A percentile compares a stretch with the other conserved stretches of the same genome.
Conservation (phyloP, 2,329 filamentous ascomycete species). For the Ilyonectria destructans region DNA sequence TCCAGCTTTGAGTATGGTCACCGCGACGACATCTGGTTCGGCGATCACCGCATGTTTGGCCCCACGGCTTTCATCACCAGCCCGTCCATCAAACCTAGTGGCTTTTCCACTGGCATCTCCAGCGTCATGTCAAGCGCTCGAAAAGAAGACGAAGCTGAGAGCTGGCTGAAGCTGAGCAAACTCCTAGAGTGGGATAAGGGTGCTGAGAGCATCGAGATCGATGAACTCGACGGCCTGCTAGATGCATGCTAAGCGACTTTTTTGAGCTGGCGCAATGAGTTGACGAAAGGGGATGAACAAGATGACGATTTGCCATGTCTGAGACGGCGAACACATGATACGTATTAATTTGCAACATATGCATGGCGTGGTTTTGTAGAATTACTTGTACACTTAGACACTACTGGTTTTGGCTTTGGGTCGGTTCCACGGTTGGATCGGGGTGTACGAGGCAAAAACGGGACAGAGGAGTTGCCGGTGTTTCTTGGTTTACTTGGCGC, state of each 20-base stretch:
- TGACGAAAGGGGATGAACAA: conserved; percentile 38
- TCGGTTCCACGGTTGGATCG: conserved; percentile 27
- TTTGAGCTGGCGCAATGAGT: conserved; percentile 43
- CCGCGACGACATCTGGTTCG: conserved; percentile 70
- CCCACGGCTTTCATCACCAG: conserved; percentile 67
- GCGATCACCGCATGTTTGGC: conserved; percentile 58
- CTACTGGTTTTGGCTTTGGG: conserved; percentile 40
- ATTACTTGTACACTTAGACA: conserved; percentile 54
- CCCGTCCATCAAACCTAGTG: conserved; percentile 65
- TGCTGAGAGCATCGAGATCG: conserved; percentile 91
- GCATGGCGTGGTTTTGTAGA: conserved; percentile 48
- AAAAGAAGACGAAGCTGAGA: conserved; percentile 59
- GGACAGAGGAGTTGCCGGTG: conserved; percentile 37
- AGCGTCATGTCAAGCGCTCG: conserved; percentile 48
- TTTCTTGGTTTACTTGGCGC: conserved; percentile 41
- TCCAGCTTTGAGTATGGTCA: conserved; percentile 54
- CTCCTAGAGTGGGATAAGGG: conserved; percentile 76
- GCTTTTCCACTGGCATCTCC: conserved; percentile 40
- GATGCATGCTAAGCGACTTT: conserved; percentile 74
- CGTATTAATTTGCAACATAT: conserved; percentile 42
- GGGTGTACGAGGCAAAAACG: conserved; percentile 42
- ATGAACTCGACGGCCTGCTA: conserved; percentile 92
- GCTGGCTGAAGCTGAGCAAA: conserved; percentile 60
- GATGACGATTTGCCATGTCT: conserved; percentile 46
- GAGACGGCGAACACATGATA: conserved; percentile 46